Conservation (phyloP, 441 rosid species). For the Pelargonium fulgidum region DNA sequence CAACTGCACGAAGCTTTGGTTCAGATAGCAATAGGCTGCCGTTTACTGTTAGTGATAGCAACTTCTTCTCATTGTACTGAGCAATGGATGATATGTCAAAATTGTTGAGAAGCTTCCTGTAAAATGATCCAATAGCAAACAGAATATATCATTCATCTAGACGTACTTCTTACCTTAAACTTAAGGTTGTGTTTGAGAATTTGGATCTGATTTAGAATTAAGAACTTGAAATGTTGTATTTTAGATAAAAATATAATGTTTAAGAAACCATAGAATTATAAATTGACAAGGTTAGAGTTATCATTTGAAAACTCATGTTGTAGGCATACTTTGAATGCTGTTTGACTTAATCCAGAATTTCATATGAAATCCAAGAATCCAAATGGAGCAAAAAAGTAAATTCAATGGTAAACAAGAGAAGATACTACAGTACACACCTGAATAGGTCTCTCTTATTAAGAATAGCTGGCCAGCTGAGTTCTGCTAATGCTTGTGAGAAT, state of each 20-base stretch:
- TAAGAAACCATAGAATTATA: too few relatives aligned
- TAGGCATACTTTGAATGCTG: too few relatives aligned
- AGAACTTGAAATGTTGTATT: too few relatives aligned
- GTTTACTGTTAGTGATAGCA: conserved; percentile 54
- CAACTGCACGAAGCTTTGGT: conserved; percentile 73
- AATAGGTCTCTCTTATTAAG: conserved; percentile 54
- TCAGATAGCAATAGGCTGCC: conserved; percentile 61
- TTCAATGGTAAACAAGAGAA: not conserved
- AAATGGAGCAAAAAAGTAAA: too few relatives aligned
- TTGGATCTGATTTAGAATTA: too few relatives aligned
- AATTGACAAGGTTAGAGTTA: too few relatives aligned
- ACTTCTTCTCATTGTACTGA: conserved; percentile 62
- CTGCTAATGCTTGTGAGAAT: conserved; percentile 82
- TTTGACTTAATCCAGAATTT: too few relatives aligned
- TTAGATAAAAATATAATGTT: too few relatives aligned
- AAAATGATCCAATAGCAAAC: conserved; percentile 19
- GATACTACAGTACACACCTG: conserved; percentile 35
- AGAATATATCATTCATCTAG: conserved; percentile 5
- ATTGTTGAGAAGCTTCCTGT: conserved; percentile 67
- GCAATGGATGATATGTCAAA: conserved; percentile 59
- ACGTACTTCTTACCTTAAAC: not conserved
- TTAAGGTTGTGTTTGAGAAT: too few relatives aligned
- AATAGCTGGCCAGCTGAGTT: conserved; percentile 76
- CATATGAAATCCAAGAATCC: too few relatives aligned
- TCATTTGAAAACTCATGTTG: too few relatives aligned